Conservation (phyloP, 2,329 filamentous ascomycete genomes). For the Monosporascus sp. region DNA sequence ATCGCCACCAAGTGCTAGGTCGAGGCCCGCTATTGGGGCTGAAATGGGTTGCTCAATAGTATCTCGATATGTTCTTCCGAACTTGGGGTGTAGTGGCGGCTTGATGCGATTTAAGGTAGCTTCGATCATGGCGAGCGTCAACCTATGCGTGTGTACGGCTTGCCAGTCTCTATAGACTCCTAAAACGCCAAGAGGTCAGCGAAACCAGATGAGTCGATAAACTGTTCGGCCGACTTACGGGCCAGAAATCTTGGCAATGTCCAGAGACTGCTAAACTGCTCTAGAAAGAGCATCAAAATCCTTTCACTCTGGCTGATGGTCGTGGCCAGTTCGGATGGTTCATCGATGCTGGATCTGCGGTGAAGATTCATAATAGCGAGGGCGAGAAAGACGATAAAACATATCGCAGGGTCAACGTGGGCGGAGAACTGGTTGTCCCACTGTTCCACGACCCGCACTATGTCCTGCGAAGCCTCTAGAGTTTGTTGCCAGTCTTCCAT, state of each 20-base stretch:
- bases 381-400: slow-evolving; percentile 24
- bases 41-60: not conserved
- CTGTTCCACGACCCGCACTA: slow-evolving; percentile 22
- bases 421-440: slow-evolving; percentile 27
- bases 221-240: slow-evolving; percentile 6
- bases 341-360: slow-evolving; percentile 9
- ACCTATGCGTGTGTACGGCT: not conserved
- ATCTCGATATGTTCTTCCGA: not conserved
- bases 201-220: not conserved
- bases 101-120: slow-evolving; percentile 11
- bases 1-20: not conserved
- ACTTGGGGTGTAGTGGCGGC: slow-evolving; percentile 16
- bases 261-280: slow-evolving; percentile 19
- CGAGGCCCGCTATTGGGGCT: not conserved
- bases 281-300: slow-evolving; percentile 15
- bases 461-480: slow-evolving; percentile 26
- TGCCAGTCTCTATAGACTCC: slow-evolving; percentile 2
- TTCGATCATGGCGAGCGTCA: slow-evolving; percentile 13
- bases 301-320: slow-evolving; percentile 7
- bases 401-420: slow-evolving; percentile 29
- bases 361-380: slow-evolving; percentile 26
- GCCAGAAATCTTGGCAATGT: slow-evolving; percentile 14
- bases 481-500: slow-evolving; percentile 20
- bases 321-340: not conserved
- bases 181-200: slow-evolving; percentile 1